A percentile compares a stretch with the other conserved stretches of the same genome.
Conservation (phyloP, 2,329 filamentous ascomycete species). For the Colletotrichum viniferum region DNA sequence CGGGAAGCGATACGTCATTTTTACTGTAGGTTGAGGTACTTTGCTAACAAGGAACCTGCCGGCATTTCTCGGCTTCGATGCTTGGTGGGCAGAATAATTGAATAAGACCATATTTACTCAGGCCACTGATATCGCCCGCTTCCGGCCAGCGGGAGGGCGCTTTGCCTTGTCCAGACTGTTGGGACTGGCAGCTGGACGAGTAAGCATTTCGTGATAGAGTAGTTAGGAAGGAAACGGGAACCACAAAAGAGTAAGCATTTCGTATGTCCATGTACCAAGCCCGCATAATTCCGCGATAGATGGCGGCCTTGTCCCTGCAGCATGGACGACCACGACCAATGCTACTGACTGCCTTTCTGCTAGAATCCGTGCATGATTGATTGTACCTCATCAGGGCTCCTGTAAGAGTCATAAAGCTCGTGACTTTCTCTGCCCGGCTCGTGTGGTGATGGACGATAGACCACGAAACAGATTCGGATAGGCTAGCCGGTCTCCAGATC, state of each 20-base stretch:
- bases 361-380: not conserved
- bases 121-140: not conserved
- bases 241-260: not conserved
- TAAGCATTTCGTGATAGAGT: not conserved
- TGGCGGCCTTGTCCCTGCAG: not conserved
- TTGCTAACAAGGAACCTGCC: slow-evolving; percentile 7
- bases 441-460: not conserved
- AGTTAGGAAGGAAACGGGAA: no score
- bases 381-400: not conserved
- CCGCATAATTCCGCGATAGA: not conserved
- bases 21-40: not conserved
- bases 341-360: not conserved
- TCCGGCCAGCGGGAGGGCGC: not conserved
- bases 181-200: not conserved
- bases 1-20: slow-evolving; percentile 13
- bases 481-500: not conserved
- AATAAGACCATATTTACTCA: not conserved
- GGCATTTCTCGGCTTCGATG: slow-evolving; percentile 20
- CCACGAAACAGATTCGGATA: not conserved
- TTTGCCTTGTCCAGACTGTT: not conserved
- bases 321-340: not conserved
- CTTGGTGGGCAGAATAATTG: not conserved
- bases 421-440: not conserved
- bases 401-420: not conserved
- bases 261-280: not conserved